phyloP scores from a whole-genome alignment of 805 yeast species.

The Barnettozyma sucrosica region DNA sequence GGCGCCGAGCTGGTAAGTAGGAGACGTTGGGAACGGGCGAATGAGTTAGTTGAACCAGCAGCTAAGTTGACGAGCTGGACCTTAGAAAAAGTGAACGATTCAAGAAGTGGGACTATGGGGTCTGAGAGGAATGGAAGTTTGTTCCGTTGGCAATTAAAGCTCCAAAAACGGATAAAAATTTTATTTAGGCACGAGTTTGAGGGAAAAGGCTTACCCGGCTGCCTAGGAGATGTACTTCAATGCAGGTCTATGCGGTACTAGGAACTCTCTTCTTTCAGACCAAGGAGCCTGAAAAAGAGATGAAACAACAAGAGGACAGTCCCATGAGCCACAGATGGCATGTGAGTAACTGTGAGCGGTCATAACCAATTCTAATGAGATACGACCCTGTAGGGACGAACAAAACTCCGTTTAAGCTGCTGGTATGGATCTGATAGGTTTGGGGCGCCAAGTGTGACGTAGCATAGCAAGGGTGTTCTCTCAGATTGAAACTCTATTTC shows the following conservation, averaged over 20 bases:
- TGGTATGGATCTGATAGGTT: no score
- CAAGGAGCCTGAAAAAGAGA: background rate
- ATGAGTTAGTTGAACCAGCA: background rate
- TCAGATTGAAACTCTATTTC: no score
- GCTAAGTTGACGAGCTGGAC: background rate
- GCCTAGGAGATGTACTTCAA: background rate
- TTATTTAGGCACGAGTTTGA: background rate
- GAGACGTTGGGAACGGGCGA: background rate
- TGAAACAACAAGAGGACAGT: background rate
- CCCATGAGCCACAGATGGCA: no score
- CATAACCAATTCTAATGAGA: no score
- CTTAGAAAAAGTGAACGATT: background rate
- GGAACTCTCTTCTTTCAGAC: background rate
- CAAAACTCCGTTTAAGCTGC: background rate
- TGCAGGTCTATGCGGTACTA: background rate
- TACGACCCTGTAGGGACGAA: no score
- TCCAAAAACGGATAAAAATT: conserved; percentile 3
- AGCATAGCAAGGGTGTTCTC: no score
- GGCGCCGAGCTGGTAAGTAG: background rate
- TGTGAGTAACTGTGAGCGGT: no score
- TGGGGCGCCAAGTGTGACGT: background rate
- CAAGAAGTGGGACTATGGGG: background rate
- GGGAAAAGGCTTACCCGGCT: background rate
- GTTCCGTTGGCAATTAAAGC: conserved; percentile 2
- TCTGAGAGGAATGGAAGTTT: background rate